Conservation (phyloP, 352 stramenopile species). For the Phytophthora sp. region DNA sequence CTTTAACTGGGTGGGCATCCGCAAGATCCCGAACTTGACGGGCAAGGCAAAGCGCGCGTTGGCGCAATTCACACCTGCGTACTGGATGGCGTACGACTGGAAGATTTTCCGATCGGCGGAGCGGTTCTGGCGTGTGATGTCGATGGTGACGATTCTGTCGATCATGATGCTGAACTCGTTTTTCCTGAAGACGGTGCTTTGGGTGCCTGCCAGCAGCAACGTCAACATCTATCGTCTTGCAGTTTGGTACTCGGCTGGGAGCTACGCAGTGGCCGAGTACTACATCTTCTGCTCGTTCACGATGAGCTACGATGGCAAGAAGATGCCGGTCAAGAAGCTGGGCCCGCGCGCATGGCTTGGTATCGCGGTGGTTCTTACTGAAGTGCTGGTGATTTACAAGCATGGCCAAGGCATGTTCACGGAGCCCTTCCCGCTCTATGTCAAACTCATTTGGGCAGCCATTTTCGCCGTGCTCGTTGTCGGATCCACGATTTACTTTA, state of each 20-base stretch:
- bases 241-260: constrained; percentile 88
- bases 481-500: constrained; percentile 87
- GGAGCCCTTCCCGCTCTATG: constrained; percentile 77
- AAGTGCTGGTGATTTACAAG: constrained; percentile 86
- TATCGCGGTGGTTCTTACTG: constrained; percentile 75
- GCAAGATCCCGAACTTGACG: constrained; percentile 80
- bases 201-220: constrained; percentile 83
- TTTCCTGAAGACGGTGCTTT: constrained; percentile 94
- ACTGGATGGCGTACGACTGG: constrained; percentile 94
- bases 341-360: constrained; percentile 84
- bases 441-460: constrained; percentile 84
- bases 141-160: constrained; percentile 90
- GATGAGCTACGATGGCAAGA: constrained; percentile 58
- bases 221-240: constrained; percentile 83
- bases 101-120: constrained; percentile 93
- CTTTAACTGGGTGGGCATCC: constrained; percentile 90
- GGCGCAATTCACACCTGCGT: constrained; percentile 89
- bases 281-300: constrained; percentile 92
- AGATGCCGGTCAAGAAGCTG: constrained; percentile 80
- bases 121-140: constrained; percentile 90
- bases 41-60: constrained; percentile 85
- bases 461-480: constrained; percentile 79
- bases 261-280: constrained; percentile 89
- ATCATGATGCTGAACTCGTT: constrained; percentile 97
- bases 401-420: constrained; percentile 89